phyloP scores from a whole-genome alignment of 2,329 filamentous ascomycete genomes.

The Talaromyces sp. region DNA sequence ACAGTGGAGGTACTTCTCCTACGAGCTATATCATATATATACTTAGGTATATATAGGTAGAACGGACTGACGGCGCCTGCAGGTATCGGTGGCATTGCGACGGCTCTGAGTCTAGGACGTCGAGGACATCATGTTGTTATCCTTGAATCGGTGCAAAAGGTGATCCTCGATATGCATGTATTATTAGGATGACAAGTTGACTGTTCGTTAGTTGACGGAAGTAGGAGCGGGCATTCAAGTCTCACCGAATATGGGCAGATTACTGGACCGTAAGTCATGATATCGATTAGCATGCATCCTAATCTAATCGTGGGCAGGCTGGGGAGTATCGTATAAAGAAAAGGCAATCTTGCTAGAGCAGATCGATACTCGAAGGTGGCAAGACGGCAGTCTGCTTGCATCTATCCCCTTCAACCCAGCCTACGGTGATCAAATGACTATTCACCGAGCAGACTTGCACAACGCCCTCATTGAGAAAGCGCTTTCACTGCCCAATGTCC shows the following conservation, averaged over 20 bases:
- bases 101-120: slow-evolving; percentile 30
- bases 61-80: not conserved
- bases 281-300: not conserved
- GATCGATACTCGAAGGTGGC: slow-evolving; percentile 33
- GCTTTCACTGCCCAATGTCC: slow-evolving; percentile 26
- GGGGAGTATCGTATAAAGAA: slow-evolving; percentile 31
- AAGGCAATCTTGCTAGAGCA: slow-evolving; percentile 31
- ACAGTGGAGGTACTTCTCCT: slow-evolving; percentile 6
- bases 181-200: not conserved
- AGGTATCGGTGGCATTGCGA: slow-evolving; percentile 35
- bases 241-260: slow-evolving; percentile 71
- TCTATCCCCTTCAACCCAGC: slow-evolving; percentile 33
- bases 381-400: slow-evolving; percentile 28
- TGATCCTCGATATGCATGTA: slow-evolving; percentile 12
- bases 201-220: slow-evolving; percentile 27
- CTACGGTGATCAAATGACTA: slow-evolving; percentile 31
- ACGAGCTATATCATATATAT: too few species aligned
- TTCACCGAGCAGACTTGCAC: slow-evolving; percentile 35
- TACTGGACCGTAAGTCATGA: slow-evolving; percentile 55
- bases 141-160: slow-evolving; percentile 32
- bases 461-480: slow-evolving; percentile 28
- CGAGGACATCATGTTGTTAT: slow-evolving; percentile 31
- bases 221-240: slow-evolving; percentile 80
- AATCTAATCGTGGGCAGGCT: slow-evolving; percentile 21
- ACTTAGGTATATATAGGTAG: too few species aligned